Conservation (phyloP, 805 yeast species). For the Diddensiella santjacobensis region DNA sequence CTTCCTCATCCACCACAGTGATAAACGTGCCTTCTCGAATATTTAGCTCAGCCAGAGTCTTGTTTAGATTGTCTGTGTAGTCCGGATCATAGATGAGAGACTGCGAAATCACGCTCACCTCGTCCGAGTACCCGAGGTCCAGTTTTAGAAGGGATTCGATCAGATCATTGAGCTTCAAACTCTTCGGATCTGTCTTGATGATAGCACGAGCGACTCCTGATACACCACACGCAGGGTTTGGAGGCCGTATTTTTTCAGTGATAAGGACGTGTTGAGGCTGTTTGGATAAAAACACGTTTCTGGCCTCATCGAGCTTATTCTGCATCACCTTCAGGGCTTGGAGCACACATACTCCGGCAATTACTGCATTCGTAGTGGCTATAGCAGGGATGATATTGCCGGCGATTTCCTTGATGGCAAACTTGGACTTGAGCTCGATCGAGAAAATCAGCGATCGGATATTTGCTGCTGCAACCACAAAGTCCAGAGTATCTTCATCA, state of each 20-base stretch:
- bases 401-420: conserved; percentile 87
- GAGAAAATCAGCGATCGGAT: conserved; percentile 66
- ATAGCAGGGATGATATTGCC: conserved; percentile 98
- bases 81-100: conserved; percentile 78
- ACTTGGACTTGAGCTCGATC: conserved; percentile 69
- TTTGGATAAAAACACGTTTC: conserved; percentile 50
- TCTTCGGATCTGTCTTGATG: conserved; percentile 25
- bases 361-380: conserved; percentile 94
- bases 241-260: conserved; percentile 55
- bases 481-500: conserved; percentile 84
- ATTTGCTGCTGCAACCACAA: conserved; percentile 83
- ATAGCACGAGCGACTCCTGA: conserved; percentile 33
- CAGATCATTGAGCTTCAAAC: conserved; percentile 46
- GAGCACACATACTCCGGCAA: conserved; percentile 83
- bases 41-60: conserved; percentile 49
- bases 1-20: conserved; percentile 78
- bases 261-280: conserved; percentile 62
- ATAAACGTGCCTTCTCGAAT: conserved; percentile 59
- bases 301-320: conserved; percentile 26
- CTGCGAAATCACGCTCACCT: conserved; percentile 54
- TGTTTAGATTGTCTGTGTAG: conserved; percentile 70
- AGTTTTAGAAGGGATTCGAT: conserved; percentile 44
- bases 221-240: conserved; percentile 69
- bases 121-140: conserved; percentile 54
- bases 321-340: conserved; percentile 52